Conservation (phyloP, 495 filamentous ascomycete species). For the Penicillium chermesinum region DNA sequence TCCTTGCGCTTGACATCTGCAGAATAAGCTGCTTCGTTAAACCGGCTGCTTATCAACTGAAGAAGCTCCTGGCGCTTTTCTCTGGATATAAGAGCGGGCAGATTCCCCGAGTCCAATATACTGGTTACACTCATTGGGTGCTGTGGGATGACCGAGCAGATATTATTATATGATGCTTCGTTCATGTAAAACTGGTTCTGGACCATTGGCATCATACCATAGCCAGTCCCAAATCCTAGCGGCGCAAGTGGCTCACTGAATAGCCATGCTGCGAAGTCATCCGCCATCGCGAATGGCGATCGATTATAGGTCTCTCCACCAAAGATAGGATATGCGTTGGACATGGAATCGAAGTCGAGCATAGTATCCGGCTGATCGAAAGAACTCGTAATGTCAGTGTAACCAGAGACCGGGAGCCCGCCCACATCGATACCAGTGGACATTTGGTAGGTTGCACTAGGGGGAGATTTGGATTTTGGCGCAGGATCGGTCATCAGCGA, state of each 20-base stretch:
- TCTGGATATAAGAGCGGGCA: slow-evolving; percentile 77
- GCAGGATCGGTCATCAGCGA: slow-evolving; percentile 13
- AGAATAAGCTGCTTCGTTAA: slow-evolving; percentile 75
- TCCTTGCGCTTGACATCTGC: slow-evolving; percentile 71
- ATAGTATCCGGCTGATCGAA: slow-evolving; percentile 17
- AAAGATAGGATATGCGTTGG: slow-evolving; percentile 76
- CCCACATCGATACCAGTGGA: slow-evolving; percentile 24
- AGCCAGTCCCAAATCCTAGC: slow-evolving; percentile 15
- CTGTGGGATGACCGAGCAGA: slow-evolving; percentile 42
- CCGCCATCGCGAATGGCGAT: slow-evolving; percentile 83
- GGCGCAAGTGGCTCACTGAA: slow-evolving; percentile 63
- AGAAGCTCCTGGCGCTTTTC: slow-evolving; percentile 79
- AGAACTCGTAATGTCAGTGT: slow-evolving; percentile 21
- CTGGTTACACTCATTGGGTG: slow-evolving; percentile 89
- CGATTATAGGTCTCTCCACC: slow-evolving; percentile 74
- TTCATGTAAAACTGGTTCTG: slow-evolving; percentile 39
- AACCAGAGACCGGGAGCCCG: slow-evolving; percentile 20
- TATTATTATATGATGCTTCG: slow-evolving; percentile 35
- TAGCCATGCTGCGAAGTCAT: slow-evolving; percentile 87
- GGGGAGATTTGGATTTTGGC: slow-evolving; percentile 12
- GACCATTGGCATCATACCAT: slow-evolving; percentile 36
- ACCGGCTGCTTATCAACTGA: slow-evolving; percentile 77
- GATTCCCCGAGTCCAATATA: slow-evolving; percentile 75
- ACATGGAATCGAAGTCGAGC: slow-evolving; percentile 56
- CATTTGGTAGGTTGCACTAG: slow-evolving; percentile 22